Base-by-base conservation (phyloP, 768 basidiomycete genomes). In the Serendipita indica region DNA sequence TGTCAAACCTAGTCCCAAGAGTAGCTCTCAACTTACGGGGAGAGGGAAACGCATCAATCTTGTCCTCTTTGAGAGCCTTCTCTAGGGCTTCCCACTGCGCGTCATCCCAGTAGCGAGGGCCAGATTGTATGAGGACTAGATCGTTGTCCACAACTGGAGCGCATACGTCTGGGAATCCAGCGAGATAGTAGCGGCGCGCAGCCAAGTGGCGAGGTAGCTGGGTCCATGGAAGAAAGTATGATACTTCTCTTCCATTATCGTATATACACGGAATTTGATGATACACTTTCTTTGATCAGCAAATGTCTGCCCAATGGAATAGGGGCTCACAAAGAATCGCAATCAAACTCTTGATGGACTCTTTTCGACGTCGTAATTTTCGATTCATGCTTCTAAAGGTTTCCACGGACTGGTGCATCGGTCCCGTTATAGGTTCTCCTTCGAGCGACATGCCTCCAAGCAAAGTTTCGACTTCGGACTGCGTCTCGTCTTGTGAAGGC, bases 61-160 rank as follows among this genome's bases (percentile, higher is more conserved):
- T 27, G 30, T 54, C 25, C 4, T 16, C 49, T 18, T 54, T n/a
- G 3, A 54, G n/a, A 7, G 49, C 49, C 22, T 28, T 27, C 4
- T 54, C 49, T 54, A 54, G 30, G 25, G 49, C 49, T 7, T 54
- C n/a, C 49, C 49, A 54, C n/a, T 54, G 49, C 49, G 20, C 49
- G 32, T 54, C 49, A 27, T 30, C 32, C 49, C 49, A 54, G 20
- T 10, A 20, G 10, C n/a, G n/a, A 22, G 49, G 49, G 22, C 49
- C 49, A 18, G 12, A 22, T 54, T 20, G 22, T 7, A 3, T 28
- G 22, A 54, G 7, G 22, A 54, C 49, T 16, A 18, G n/a, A 12
- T 54, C 32, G 32, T 54, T 33, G 10, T 25, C n/a, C 7, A 54
- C 49, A 4, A 54, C 49, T 28, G 49, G 49, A 10, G 49, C 49